Conservation (phyloP, 2,329 filamentous ascomycete genomes). For the Penicillium sp. region DNA sequence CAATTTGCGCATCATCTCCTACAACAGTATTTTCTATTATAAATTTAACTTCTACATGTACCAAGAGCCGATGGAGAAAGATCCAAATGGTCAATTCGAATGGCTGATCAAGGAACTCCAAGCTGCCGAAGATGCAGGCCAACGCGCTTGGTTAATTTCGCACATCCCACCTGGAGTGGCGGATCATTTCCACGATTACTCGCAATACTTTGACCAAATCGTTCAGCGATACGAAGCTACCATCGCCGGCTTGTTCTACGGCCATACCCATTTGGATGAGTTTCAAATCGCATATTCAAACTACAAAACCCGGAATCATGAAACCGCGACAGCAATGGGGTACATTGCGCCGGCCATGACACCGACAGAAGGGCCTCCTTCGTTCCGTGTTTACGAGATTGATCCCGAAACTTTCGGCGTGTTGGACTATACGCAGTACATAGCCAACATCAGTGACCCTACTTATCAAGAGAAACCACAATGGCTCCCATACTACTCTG, state of each 20-base stretch:
- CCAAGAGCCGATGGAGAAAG: conserved; percentile 51
- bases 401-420: conserved; percentile 60
- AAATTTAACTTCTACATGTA: conserved; percentile 61
- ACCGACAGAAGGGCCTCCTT: conserved; percentile 57
- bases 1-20: conserved; percentile 59
- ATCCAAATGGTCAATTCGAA: conserved; percentile 55
- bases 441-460: conserved; percentile 53
- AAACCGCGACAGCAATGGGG: conserved; percentile 53
- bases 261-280: conserved; percentile 60
- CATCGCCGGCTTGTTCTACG: conserved; percentile 59
- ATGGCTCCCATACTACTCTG: conserved; percentile 61
- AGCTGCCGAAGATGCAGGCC: conserved; percentile 53
- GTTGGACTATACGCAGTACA: conserved; percentile 57
- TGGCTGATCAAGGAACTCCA: conserved; percentile 59
- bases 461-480: conserved; percentile 50
- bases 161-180: conserved; percentile 58
- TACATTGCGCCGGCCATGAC: conserved; percentile 59
- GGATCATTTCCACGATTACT: conserved; percentile 56
- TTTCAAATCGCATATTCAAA: conserved; percentile 59
- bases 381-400: conserved; percentile 61
- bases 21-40: conserved; percentile 64
- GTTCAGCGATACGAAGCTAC: conserved; percentile 57
- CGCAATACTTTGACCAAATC: conserved; percentile 57
- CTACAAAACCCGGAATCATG: conserved; percentile 45
- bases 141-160: conserved; percentile 60